These are phyloP conservation scores for Oenanthe javanica DNA, from an alignment of 140 eudicot genomes.

Conservation along the genomic window DNA sequence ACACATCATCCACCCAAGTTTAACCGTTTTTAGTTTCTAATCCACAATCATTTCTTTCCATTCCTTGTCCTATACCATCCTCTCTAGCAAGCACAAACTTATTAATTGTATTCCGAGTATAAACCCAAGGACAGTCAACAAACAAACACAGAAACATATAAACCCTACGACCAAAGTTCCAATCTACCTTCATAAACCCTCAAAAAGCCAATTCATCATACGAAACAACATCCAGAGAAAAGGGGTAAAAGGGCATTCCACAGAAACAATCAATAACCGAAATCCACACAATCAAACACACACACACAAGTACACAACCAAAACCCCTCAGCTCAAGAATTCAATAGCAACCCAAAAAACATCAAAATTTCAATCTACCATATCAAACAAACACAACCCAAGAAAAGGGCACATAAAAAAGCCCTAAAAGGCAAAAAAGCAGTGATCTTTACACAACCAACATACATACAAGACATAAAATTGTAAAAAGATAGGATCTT, in stretches of 20 bases:
- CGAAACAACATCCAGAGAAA: background rate
- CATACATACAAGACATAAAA: background rate
- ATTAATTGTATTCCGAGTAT: background rate
- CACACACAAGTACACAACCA: too few species aligned
- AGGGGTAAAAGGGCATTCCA: background rate
- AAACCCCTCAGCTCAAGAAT: background rate
- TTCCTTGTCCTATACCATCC: background rate
- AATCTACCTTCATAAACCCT: background rate
- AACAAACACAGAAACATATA: background rate
- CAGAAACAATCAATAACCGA: background rate
- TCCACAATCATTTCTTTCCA: background rate
- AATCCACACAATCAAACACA: background rate
- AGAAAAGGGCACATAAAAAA: background rate
- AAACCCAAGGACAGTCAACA: background rate
- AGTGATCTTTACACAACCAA: too few species aligned
- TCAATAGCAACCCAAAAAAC: background rate
- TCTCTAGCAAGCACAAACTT: background rate
- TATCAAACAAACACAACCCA: background rate
- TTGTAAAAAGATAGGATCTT: background rate
- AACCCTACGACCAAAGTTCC: background rate
- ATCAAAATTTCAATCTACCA: too few species aligned
- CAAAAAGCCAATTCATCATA: background rate
- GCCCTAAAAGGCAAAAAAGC: background rate
- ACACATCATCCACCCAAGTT: background rate
- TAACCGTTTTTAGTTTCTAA: background rate